Evolutionary conservation across 2,329 filamentous ascomycete genomes (phyloP).

Genomic region (Monosporascus ibericus): DNA sequence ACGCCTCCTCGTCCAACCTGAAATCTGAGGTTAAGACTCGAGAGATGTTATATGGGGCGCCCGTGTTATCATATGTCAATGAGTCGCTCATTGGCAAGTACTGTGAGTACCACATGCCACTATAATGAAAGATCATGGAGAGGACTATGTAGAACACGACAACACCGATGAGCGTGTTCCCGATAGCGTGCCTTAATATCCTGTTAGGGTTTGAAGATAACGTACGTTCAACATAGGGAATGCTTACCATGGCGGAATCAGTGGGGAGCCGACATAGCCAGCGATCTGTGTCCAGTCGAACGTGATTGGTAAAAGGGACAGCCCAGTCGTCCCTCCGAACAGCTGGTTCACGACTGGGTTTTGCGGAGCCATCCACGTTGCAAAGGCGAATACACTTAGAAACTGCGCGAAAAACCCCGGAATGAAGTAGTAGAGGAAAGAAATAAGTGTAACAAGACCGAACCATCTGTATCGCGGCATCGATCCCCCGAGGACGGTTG

Average conservation of each 20-base stretch:
- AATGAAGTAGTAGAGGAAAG: slow-evolving; percentile 64
- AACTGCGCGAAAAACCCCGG: slow-evolving; percentile 65
- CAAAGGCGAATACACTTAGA: slow-evolving; percentile 63
- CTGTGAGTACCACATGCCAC: slow-evolving; percentile 55
- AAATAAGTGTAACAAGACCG: slow-evolving; percentile 45
- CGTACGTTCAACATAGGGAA: background rate
- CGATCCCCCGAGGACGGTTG: slow-evolving; percentile 51
- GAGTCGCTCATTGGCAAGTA: slow-evolving; percentile 67
- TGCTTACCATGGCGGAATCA: slow-evolving; percentile 61
- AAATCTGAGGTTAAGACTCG: slow-evolving; percentile 56
- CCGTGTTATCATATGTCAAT: slow-evolving; percentile 66
- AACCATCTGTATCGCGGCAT: slow-evolving; percentile 65
- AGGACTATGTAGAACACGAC: slow-evolving; percentile 59
- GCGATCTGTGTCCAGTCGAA: slow-evolving; percentile 73
- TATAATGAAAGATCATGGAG: slow-evolving; percentile 57
- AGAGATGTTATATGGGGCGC: slow-evolving; percentile 55
- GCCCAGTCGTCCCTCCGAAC: slow-evolving; percentile 62
- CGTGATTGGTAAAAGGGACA: slow-evolving; percentile 64
- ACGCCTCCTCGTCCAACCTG: slow-evolving; percentile 57
- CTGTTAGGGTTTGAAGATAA: background rate
- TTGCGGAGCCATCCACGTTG: slow-evolving; percentile 66
- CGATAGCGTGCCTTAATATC: slow-evolving; percentile 57
- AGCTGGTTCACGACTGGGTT: slow-evolving; percentile 65
- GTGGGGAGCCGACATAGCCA: slow-evolving; percentile 60
- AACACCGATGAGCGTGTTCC: slow-evolving; percentile 64